Conservation (phyloP, 2,329 filamentous ascomycete genomes). For the Nemania sp. region DNA sequence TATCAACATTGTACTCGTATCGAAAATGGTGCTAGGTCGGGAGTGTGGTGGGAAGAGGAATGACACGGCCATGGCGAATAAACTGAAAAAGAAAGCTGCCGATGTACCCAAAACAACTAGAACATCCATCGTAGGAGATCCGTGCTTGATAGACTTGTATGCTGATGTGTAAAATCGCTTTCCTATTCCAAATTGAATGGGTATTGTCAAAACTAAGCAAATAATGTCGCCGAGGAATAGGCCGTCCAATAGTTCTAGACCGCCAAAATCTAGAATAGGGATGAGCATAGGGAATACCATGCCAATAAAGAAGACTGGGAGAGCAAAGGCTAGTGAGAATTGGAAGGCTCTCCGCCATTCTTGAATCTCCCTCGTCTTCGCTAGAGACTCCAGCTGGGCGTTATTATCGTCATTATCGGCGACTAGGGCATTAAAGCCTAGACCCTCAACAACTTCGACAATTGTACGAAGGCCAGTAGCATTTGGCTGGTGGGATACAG, state of each 20-base stretch:
- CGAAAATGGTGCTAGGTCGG: constrained; percentile 89
- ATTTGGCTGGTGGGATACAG: constrained; percentile 77
- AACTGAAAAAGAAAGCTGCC: constrained; percentile 95
- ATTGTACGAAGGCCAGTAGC: constrained; percentile 83
- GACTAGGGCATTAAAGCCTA: constrained; percentile 88
- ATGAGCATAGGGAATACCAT: constrained; percentile 94
- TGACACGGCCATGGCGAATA: constrained; percentile 87
- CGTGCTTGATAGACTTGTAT: constrained; percentile 92
- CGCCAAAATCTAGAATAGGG: constrained; percentile 81
- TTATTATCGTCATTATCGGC: constrained; percentile 96
- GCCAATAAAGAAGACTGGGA: constrained; percentile 91
- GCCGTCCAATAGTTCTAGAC: constrained; percentile 73
- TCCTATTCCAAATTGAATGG: constrained; percentile 96
- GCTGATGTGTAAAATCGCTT: constrained; percentile 93
- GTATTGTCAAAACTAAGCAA: constrained; percentile 86
- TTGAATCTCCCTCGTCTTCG: constrained; percentile 95
- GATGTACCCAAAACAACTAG: constrained; percentile 94
- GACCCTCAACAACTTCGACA: constrained; percentile 83
- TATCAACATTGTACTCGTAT: constrained; percentile 98
- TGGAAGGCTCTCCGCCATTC: constrained; percentile 89
- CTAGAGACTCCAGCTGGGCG: constrained; percentile 92
- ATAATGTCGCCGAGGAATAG: constrained; percentile 90
- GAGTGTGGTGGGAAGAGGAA: constrained; percentile 79
- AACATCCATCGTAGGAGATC: constrained; percentile 97
- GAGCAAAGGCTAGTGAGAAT: constrained; percentile 81